Evolutionary conservation across 2,329 filamentous ascomycete species (phyloP).

Genomic region (Ophiostoma pallidulum): DNA sequence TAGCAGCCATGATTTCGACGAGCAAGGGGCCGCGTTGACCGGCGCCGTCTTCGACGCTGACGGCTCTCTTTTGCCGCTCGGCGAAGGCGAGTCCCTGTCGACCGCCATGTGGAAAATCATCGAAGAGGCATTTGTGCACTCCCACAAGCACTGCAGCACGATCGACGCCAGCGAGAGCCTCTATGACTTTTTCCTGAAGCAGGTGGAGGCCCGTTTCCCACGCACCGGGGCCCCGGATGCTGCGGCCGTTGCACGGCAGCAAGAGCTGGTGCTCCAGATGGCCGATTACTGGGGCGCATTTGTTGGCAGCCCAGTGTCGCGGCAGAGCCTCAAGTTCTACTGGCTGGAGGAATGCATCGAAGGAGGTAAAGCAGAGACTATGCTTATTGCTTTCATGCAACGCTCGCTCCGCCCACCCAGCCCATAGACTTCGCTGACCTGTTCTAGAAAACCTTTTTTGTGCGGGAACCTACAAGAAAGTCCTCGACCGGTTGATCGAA

Average conservation of each 20-base stretch:
- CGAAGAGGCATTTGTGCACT: constrained; percentile 56
- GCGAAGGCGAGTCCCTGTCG: constrained; percentile 38
- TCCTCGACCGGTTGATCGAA: constrained; percentile 48
- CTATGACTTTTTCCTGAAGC: constrained; percentile 42
- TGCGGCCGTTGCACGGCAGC: constrained; percentile 26
- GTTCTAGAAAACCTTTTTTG: constrained; percentile 49
- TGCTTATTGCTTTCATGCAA: too few species aligned
- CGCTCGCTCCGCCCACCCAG: too few species aligned
- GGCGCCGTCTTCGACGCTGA: constrained; percentile 41
- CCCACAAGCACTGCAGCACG: constrained; percentile 44
- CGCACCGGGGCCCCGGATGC: constrained; percentile 16
- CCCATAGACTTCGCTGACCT: too few species aligned
- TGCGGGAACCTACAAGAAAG: constrained; percentile 48
- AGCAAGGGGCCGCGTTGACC: constrained; percentile 24
- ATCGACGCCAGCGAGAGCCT: constrained; percentile 41
- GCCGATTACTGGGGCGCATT: constrained; percentile 63
- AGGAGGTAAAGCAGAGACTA: constrained; percentile 44
- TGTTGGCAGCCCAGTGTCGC: constrained; percentile 53
- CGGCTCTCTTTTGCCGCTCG: constrained; percentile 39
- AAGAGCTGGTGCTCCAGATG: constrained; percentile 39
- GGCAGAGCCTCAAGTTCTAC: constrained; percentile 65
- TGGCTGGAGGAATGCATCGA: constrained; percentile 73
- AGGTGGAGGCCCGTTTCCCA: constrained; percentile 37
- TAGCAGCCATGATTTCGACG: constrained; percentile 40
- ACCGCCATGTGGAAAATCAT: constrained; percentile 59